phyloP scores from a whole-genome alignment of 495 filamentous ascomycete genomes.

The Penicillium lividum region DNA sequence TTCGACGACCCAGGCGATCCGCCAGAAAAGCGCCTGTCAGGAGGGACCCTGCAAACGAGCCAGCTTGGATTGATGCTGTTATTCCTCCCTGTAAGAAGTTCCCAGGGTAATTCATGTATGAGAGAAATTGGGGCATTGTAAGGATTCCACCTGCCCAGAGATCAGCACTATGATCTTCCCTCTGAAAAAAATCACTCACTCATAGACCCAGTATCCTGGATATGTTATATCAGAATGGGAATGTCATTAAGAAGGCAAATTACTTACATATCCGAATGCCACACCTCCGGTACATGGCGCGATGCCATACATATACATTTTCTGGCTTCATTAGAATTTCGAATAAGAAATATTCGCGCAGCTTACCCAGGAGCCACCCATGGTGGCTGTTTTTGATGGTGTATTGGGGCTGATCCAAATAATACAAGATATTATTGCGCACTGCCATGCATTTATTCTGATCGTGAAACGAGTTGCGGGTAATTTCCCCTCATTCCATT shows the following conservation, averaged over 20 bases:
- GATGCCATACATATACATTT: conserved; percentile 34
- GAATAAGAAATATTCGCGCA: neutral
- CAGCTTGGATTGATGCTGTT: conserved; percentile 61
- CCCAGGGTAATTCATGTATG: conserved; percentile 25
- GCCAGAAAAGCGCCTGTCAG: conserved; percentile 62
- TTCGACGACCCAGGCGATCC: conserved; percentile 64
- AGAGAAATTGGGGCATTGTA: conserved; percentile 24
- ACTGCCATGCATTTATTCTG: neutral
- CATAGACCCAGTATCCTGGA: conserved; percentile 25
- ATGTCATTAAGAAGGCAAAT: neutral
- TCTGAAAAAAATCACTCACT: conserved; percentile 10
- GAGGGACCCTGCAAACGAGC: conserved; percentile 64
- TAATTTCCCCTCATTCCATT: conserved; percentile 9
- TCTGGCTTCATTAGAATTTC: conserved; percentile 11
- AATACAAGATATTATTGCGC: neutral
- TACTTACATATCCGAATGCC: conserved; percentile 34
- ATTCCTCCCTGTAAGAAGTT: conserved; percentile 35
- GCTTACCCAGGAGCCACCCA: conserved; percentile 16
- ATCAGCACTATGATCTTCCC: neutral
- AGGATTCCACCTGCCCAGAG: conserved; percentile 19
- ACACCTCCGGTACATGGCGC: conserved; percentile 34
- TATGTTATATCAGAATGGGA: neutral
- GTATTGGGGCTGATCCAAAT: neutral
- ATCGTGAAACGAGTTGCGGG: neutral
- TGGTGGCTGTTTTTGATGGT: neutral